phyloP scores from a whole-genome alignment of 305 asterid genomes.

The Petunia hybrid region DNA sequence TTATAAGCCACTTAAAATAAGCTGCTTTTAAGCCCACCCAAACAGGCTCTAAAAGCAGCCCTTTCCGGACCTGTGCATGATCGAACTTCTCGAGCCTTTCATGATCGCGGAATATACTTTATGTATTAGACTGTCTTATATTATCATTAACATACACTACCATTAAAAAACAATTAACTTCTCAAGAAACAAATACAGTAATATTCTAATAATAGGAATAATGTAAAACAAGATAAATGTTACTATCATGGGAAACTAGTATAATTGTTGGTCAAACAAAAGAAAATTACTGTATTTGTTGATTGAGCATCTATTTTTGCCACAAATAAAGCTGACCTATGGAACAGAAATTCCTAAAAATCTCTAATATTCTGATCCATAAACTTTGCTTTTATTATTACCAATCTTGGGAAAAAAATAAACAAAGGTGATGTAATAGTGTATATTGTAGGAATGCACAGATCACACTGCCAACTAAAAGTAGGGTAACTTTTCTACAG shows the following conservation, averaged over 20 bases:
- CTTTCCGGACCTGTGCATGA: too few species aligned
- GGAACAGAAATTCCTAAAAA: neutral
- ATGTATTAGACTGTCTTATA: too few species aligned
- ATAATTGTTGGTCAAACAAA: neutral
- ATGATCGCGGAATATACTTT: too few species aligned
- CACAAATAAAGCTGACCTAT: slow-evolving; percentile 27
- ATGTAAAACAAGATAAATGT: slow-evolving; percentile 17
- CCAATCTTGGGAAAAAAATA: slow-evolving; percentile 10
- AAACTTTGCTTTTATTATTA: neutral
- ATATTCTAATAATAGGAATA: neutral
- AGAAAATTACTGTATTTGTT: neutral
- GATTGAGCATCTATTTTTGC: slow-evolving; percentile 34
- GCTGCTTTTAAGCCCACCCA: too few species aligned
- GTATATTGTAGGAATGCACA: neutral
- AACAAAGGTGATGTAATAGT: slow-evolving; percentile 19
- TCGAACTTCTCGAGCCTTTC: too few species aligned
- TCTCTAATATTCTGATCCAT: neutral
- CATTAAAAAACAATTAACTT: neutral
- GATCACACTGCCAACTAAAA: neutral
- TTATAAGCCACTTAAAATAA: too few species aligned
- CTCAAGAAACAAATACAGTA: neutral
- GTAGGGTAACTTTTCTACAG: slow-evolving; percentile 7
- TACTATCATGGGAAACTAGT: neutral
- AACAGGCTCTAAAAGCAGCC: too few species aligned
- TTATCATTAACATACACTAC: neutral